A percentile compares a stretch with the other conserved stretches of the same genome.
Conservation (phyloP, 768 basidiomycete genomes). For the Chalciporus piperatus region DNA sequence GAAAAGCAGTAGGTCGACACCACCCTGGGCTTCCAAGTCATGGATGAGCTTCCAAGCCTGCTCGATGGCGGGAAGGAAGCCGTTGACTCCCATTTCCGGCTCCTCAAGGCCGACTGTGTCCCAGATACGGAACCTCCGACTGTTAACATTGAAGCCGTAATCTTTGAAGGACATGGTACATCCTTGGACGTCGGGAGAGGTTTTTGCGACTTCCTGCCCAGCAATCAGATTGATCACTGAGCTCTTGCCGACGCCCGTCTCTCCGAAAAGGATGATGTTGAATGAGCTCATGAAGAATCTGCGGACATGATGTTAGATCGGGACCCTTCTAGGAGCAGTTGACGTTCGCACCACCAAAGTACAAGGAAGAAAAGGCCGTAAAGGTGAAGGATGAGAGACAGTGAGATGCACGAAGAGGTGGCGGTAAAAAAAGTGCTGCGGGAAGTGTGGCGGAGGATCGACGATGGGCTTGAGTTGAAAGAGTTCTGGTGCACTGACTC, state of each 20-base stretch:
- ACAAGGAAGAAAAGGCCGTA: background rate
- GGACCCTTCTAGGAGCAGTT: conserved; percentile 2
- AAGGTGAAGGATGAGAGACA: background rate
- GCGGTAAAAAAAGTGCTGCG: background rate
- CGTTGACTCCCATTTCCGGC: conserved; percentile 23
- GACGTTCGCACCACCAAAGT: conserved; percentile 10
- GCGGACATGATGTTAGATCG: conserved; percentile 15
- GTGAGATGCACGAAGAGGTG: background rate
- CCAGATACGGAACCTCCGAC: conserved; percentile 24
- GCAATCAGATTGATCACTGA: conserved; percentile 35
- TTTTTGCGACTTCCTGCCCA: conserved; percentile 20
- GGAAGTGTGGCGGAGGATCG: background rate
- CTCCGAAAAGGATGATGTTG: conserved; percentile 45
- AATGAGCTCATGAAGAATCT: conserved; percentile 20
- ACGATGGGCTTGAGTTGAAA: conserved; percentile 1
- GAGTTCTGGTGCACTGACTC: background rate
- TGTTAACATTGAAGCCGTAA: conserved; percentile 24
- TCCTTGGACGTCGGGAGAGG: conserved; percentile 30
- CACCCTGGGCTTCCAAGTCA: conserved; percentile 26
- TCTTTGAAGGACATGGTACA: conserved; percentile 36
- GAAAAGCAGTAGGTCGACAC: conserved; percentile 42
- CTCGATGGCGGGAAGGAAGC: conserved; percentile 29
- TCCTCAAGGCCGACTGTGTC: conserved; percentile 38
- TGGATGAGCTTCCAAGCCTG: conserved; percentile 34
- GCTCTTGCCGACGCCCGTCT: conserved; percentile 39